Evolutionary conservation across 1,139 yeast species (phyloP), one percentile per base, ranked within the genome.

Genomic region (Oligophagozyma castellii): DNA sequence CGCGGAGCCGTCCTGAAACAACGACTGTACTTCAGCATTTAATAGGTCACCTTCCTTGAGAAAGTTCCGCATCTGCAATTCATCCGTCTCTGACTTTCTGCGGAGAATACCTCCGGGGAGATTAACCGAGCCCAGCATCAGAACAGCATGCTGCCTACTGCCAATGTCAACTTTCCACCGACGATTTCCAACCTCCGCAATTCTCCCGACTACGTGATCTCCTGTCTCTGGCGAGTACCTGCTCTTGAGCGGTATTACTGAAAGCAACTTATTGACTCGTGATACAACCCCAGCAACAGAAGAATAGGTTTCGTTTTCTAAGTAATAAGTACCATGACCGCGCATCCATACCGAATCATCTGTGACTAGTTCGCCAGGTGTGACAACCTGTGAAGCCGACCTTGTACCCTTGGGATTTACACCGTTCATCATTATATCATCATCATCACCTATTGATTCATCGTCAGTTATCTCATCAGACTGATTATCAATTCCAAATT

Each of bases 151-250:
- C 46, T 83, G 95, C 43, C 74, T 77, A 13, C 83, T 81, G 11
- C 98, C 96, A 44, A 92, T 83, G 46, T 89, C 95, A 12, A 92
- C 96, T 50, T 79, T 84, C 98, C 99, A 92, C 43, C 96, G 63
- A 51, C 79, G 80, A 42, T 78, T 77, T 0, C 93, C 94, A 4
- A 89, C 96, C 46, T 89, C 98, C 2, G 93, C 78, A 43, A 92
- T 78, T 39, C 98, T 62, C 1, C 99, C 99, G 21, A 92, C 75
- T 12, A 92, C 68, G 53, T 92, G 96, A 51, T 92, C 98, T 36
- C 98, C 98, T 5, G 94, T 84, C 43, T 84, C 96, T 1, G 98
- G 95, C 24, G 72, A 68, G 46, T 84, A 86, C 37, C 93, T 63
- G 7, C 95, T 93, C 42, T 83, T 65, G 35, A 89, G 65, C 2